These are phyloP conservation scores for Wallemia ichthyophaga DNA, from an alignment of 1,284 basidiomycete genomes.

Conservation along the genomic window DNA sequence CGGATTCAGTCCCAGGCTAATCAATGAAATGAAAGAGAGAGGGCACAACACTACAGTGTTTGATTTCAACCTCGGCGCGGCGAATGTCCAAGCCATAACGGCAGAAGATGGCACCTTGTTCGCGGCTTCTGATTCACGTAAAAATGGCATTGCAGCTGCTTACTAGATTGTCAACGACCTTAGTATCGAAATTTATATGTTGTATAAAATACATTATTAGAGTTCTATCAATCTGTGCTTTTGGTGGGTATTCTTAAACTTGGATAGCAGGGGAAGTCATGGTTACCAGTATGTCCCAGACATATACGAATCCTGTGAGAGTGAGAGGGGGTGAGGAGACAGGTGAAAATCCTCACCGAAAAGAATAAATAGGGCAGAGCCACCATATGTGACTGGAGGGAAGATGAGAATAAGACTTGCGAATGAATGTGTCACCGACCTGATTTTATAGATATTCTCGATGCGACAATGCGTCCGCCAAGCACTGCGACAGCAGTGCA, in stretches of 20 bases:
- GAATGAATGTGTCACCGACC: constrained; percentile 24
- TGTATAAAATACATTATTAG: not conserved
- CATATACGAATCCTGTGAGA: not conserved
- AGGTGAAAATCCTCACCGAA: constrained; percentile 21
- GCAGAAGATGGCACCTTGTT: constrained; percentile 23
- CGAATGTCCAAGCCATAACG: constrained; percentile 40
- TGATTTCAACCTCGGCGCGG: constrained; percentile 24
- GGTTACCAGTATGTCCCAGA: not conserved
- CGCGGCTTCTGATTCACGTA: constrained; percentile 52
- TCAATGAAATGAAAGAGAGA: constrained; percentile 26
- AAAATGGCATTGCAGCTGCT: constrained; percentile 49
- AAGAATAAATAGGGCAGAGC: constrained; percentile 47
- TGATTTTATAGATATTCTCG: constrained; percentile 78
- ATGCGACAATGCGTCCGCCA: constrained; percentile 66
- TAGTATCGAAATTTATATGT: not conserved
- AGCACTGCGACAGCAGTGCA: constrained; percentile 75
- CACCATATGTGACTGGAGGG: constrained; percentile 45
- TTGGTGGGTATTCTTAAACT: not conserved
- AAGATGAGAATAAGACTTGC: not conserved
- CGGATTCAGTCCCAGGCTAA: constrained; percentile 23
- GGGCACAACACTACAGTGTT: constrained; percentile 38
- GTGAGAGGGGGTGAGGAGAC: not conserved
- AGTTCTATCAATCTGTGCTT: not conserved
- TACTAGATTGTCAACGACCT: constrained; percentile 21
- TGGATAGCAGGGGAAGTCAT: not conserved